Evolutionary conservation across 345 rosid genomes (phyloP).

Genomic region (Acer campestre): DNA sequence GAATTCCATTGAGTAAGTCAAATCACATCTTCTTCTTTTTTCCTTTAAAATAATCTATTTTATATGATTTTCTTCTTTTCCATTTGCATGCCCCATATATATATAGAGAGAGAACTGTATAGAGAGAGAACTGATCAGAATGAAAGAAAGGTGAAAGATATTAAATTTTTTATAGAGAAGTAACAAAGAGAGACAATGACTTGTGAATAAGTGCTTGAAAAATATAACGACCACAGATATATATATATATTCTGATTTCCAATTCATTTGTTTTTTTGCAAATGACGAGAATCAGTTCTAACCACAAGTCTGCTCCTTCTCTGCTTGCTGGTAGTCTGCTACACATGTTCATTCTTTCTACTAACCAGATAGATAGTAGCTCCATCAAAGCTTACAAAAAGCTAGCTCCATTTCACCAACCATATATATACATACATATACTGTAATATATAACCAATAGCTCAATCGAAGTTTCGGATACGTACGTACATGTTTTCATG

Average conservation of each 20-base stretch:
- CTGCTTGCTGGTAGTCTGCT: background rate
- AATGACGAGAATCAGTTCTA: background rate
- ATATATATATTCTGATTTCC: background rate
- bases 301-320: conserved; percentile 7
- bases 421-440: background rate
- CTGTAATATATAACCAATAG: background rate
- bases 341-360: background rate
- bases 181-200: background rate
- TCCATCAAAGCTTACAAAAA: conserved; percentile 23
- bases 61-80: no score
- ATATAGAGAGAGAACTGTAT: no score
- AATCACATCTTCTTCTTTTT: no score
- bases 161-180: background rate
- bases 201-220: background rate
- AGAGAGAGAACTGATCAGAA: background rate
- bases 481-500: background rate
- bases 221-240: background rate
- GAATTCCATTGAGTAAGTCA: no score
- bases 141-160: background rate
- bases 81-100: background rate
- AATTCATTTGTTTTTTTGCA: background rate
- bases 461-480: background rate
- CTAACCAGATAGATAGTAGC: background rate
- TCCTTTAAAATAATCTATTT: no score
- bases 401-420: no score